A percentile compares a stretch with the other conserved stretches of the same genome.
These are phyloP conservation scores for Trypanosoma theileri DNA, from an alignment of 208 protist genomes.

Conservation along the genomic window DNA sequence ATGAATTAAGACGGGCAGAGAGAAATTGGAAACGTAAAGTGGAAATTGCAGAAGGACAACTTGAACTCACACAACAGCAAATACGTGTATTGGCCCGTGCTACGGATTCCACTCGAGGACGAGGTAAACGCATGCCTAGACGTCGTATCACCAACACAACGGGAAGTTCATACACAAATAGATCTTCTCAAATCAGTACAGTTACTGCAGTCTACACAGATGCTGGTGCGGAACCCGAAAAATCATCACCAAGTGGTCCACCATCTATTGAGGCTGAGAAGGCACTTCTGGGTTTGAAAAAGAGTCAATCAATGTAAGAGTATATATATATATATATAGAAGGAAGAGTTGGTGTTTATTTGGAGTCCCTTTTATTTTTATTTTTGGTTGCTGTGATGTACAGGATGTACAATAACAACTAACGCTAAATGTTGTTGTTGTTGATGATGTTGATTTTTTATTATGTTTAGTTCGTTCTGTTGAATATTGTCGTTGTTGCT, in stretches of 20 bases:
- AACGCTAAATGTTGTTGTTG: too few species aligned
- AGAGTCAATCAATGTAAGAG: background rate
- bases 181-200: background rate
- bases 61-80: slow-evolving; percentile 63
- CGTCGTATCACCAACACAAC: background rate
- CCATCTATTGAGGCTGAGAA: slow-evolving; percentile 29
- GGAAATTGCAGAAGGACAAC: slow-evolving; percentile 88
- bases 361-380: too few species aligned
- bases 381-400: too few species aligned
- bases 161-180: slow-evolving; percentile 30
- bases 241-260: slow-evolving; percentile 1
- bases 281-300: slow-evolving; percentile 29
- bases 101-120: slow-evolving; percentile 25
- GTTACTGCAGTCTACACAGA: slow-evolving; percentile 1
- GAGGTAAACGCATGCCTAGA: slow-evolving; percentile 3
- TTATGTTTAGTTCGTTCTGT: too few species aligned
- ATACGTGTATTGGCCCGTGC: slow-evolving; percentile 34
- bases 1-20: slow-evolving; percentile 85
- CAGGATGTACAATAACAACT: too few species aligned
- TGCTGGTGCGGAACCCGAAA: slow-evolving; percentile 9
- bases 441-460: too few species aligned
- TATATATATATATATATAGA: slow-evolving; percentile 7
- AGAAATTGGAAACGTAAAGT: slow-evolving; percentile 91
- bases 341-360: too few species aligned
- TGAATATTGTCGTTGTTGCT: too few species aligned